A percentile compares a stretch with the other conserved stretches of the same genome.
These are phyloP conservation scores for Arachis stenosperma DNA, from an alignment of 306 rosid species.

Conservation along the genomic window DNA sequence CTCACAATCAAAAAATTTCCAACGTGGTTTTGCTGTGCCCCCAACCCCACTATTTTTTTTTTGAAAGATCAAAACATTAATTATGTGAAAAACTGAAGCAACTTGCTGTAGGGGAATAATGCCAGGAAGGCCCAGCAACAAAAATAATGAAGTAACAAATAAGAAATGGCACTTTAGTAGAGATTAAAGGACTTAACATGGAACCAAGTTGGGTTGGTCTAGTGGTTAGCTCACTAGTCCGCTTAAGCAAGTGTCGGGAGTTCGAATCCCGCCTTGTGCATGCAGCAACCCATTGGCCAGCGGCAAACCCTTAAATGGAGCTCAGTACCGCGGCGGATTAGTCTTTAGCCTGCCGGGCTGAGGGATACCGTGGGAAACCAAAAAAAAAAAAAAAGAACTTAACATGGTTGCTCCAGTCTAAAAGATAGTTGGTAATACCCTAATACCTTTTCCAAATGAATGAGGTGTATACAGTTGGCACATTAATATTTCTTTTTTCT, in stretches of 20 bases:
- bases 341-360: too few species aligned
- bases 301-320: too few species aligned
- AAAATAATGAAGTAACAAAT: too few species aligned
- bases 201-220: too few species aligned
- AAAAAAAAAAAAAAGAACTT: too few species aligned
- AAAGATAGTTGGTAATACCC: conserved; percentile 8
- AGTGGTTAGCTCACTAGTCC: too few species aligned
- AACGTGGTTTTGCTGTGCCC: conserved; percentile 29
- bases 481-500: neutral
- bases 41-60: neutral
- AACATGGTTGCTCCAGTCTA: neutral
- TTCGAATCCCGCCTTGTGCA: too few species aligned
- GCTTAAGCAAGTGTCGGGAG: too few species aligned
- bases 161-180: neutral
- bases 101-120: neutral
- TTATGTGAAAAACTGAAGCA: neutral
- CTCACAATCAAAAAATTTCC: conserved; percentile 25
- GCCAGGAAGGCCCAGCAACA: neutral
- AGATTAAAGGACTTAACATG: too few species aligned
- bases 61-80: neutral
- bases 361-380: too few species aligned
- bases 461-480: neutral
- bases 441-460: neutral
- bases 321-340: too few species aligned
- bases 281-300: too few species aligned